Evolutionary conservation across 2,329 filamentous ascomycete species (phyloP).

Genomic region (Nothophoma quercina): DNA sequence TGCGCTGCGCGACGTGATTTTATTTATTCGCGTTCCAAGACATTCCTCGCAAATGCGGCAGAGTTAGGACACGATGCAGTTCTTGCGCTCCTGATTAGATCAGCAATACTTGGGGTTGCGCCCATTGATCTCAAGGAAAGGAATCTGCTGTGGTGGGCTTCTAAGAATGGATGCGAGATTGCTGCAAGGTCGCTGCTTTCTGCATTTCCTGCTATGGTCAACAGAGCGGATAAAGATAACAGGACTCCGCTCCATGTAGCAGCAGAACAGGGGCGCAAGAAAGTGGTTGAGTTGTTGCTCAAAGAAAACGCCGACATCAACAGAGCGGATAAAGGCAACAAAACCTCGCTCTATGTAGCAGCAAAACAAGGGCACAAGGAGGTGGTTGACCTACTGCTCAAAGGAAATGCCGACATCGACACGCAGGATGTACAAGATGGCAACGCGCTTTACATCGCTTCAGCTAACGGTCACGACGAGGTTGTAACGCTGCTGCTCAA

Average conservation of each 20-base stretch:
- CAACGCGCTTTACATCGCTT: no score
- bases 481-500: no score
- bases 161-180: neutral
- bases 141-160: neutral
- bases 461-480: no score
- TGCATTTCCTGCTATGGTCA: neutral
- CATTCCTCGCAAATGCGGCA: slow-evolving; percentile 33
- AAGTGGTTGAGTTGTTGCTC: neutral
- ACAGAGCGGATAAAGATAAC: neutral
- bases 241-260: neutral
- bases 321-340: neutral
- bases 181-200: neutral
- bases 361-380: no score
- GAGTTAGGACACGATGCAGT: slow-evolving; percentile 28
- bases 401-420: no score
- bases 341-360: no score
- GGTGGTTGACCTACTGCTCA: no score
- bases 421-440: no score
- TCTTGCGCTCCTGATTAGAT: slow-evolving; percentile 26
- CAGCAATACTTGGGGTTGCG: slow-evolving; percentile 18
- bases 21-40: slow-evolving; percentile 20
- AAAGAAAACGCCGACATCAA: neutral
- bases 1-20: slow-evolving; percentile 19
- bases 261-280: neutral
- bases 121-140: neutral